Base-by-base conservation (phyloP, 2,329 filamentous ascomycete species). In the Ophiocordyceps unilateralis region DNA sequence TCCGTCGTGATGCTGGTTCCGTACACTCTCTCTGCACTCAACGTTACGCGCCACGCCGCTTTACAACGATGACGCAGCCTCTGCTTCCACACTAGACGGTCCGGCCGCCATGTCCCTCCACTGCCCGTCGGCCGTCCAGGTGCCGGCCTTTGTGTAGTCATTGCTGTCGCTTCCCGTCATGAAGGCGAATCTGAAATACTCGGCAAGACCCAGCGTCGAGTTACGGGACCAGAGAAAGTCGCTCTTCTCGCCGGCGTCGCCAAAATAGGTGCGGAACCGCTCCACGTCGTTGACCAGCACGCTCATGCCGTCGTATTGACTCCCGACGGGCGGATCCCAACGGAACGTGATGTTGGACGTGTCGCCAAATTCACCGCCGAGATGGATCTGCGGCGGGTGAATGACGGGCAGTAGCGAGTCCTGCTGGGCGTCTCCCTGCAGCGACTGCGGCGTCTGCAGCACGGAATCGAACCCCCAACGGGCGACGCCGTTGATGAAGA, bases 401-500 rank as follows among this genome's bases (percentile, higher is more conserved):
- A 78, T 63, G 0, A 49, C 62, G 37, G 69, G 85, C 1, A 91
- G 67, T 0, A 74, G 61, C 0, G 76, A 78, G 11, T 76, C 75
- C 32, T 72, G 60, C 45, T 78, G 73, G 1, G 74, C 76, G 49
- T 82, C 78, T n/a, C 76, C 78, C 43, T 78, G 77, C 21, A 98
- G 63, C 1, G 78, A 77, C 1, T 62, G 70, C 0, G 83, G 76
- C 0, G 91, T 96, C 61, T 98, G 81, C 15, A 98, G 72, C 40
- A 98, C 76, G 1, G 82, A 73, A 47, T 86, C 88, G 58, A 93
- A 98, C 0, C 88, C 88, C 91, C 91, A 96, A 38, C 89, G 74
- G 4, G 88, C 89, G 46, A 93, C 78, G 42, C 91, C 89, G 57
- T 95, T 95, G 63, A 95, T 80, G 59, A 95, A 96, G 0, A 96